These are phyloP conservation scores for Amaranthus hypochondriacus DNA, from an alignment of 148 eudicot species.

Conservation along the genomic window DNA sequence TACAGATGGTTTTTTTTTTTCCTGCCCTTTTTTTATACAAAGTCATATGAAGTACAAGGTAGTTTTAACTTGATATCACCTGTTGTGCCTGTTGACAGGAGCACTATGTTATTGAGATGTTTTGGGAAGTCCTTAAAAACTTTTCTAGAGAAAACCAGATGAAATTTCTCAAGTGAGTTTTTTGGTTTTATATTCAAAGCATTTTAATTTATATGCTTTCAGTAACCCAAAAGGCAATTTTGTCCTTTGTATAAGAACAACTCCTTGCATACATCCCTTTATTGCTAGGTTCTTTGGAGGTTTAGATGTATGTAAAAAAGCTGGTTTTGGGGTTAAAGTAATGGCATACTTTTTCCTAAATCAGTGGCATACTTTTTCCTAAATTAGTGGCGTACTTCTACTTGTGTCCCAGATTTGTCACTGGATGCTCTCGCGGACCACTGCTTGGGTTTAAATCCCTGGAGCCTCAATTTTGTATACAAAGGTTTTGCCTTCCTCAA, in stretches of 20 bases:
- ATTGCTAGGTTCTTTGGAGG: neutral
- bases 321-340: neutral
- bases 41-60: neutral
- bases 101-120: slow-evolving; percentile 87
- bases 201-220: neutral
- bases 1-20: neutral
- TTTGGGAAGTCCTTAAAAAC: slow-evolving; percentile 82
- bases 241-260: neutral
- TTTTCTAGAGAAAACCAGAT: slow-evolving; percentile 73
- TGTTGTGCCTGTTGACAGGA: slow-evolving; percentile 50
- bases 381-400: neutral
- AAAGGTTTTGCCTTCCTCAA: slow-evolving; percentile 49
- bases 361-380: neutral
- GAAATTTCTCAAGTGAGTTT: slow-evolving; percentile 87
- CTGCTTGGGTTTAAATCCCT: slow-evolving; percentile 84
- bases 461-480: slow-evolving; percentile 92
- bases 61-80: neutral
- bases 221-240: neutral
- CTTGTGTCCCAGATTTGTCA: slow-evolving; percentile 60
- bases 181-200: neutral
- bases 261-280: neutral
- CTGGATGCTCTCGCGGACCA: slow-evolving; percentile 99
- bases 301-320: neutral
- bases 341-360: neutral
- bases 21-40: neutral